Evolutionary conservation across 2,329 filamentous ascomycete species (phyloP), one percentile per base, ranked within the genome.

Genomic region (Calonectria hongkongensis): DNA sequence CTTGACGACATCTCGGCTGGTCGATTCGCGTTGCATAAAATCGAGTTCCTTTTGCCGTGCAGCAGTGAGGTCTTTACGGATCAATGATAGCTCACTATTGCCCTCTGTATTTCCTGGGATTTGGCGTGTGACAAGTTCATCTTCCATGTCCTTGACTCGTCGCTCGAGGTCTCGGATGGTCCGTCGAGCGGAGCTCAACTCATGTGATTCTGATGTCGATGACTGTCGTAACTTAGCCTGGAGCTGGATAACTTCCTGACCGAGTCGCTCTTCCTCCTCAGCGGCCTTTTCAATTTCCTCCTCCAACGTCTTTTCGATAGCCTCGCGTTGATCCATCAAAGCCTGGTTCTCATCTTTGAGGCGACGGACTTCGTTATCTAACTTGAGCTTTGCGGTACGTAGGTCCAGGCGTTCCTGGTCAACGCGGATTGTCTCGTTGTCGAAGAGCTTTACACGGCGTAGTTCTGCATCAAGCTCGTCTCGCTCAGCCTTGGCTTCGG

Each of bases 321-420:
- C 84, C 48, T 89, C 85, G 39, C 90, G 90, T 73, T 92, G 88
- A 70, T 91, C 88, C 15, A 86, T 72, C 45, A 94, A 83, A 1
- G 86, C 81, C 68, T 86, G 87, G 77, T 92, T 92, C 80, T 95
- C 93, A 10, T 93, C 91, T 65, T 87, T 90, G 18, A 94, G 84
- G 15, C 92, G 88, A 50, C 91, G 90, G 18, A 94, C 86, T 78
- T 95, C 93, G 73, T 86, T 89, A 74, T 95, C 93, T 21, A 94
- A 87, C 78, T 92, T 93, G 74, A 92, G 85, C 80, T 92, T 93
- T n/a, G 90, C 85, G 33, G 92, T 91, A 21, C 92, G 91, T 28
- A 95, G 85, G 67, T 94, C 92, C 56, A 93, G 84, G 75, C 92
- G 92, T 79, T 95, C 93, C 73, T 92, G 90, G 76, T 94, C 93